phyloP scores from a whole-genome alignment of 176 grass and related monocot species.

The Pontederia paniculata region DNA sequence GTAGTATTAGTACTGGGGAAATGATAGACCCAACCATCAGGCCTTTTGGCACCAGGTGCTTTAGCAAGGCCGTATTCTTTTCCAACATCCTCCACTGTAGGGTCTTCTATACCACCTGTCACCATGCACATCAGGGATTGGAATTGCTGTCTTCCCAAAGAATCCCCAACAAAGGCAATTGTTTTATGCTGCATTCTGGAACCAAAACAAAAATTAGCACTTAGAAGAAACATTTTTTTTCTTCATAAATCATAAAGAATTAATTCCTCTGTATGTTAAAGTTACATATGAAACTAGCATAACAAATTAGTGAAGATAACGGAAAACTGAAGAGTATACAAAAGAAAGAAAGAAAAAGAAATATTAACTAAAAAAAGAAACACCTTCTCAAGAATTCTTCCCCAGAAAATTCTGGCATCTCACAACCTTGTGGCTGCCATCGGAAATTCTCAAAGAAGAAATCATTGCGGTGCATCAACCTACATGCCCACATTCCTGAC shows the following conservation, averaged over 20 bases:
- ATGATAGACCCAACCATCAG: constrained; percentile 87
- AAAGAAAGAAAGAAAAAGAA: constrained; percentile 6
- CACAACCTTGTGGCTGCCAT: constrained; percentile 68
- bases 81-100: constrained; percentile 62
- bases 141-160: constrained; percentile 94
- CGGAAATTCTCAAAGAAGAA: constrained; percentile 67
- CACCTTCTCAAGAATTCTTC: constrained; percentile 51
- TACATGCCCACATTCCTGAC: constrained; percentile 94
- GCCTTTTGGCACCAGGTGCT: constrained; percentile 62
- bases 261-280: neutral
- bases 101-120: constrained; percentile 54
- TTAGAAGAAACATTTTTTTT: neutral
- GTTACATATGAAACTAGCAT: too few relatives aligned
- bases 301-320: neutral
- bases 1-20: constrained; percentile 77
- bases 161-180: constrained; percentile 93
- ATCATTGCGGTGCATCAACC: constrained; percentile 55
- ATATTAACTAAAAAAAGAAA: constrained; percentile 2
- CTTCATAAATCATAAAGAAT: neutral
- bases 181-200: constrained; percentile 75
- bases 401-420: constrained; percentile 74
- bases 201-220: constrained; percentile 12
- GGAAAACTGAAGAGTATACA: neutral
- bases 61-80: constrained; percentile 72
- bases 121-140: constrained; percentile 95